Evolutionary conservation across 2,329 filamentous ascomycete species (phyloP), one percentile per base, ranked within the genome.

Genomic region (Hypoxylon sp.): DNA sequence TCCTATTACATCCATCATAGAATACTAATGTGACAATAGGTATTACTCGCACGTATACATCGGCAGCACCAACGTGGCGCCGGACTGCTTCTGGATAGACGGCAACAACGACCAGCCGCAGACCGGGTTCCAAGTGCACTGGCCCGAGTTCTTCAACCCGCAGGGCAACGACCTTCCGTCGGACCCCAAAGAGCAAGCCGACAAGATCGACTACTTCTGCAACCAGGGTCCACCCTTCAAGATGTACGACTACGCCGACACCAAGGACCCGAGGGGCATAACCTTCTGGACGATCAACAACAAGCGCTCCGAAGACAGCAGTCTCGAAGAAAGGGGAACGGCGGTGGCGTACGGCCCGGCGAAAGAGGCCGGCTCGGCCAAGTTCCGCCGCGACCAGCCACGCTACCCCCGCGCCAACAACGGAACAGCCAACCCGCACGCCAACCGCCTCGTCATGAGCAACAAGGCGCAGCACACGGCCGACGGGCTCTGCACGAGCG

Each of bases 51-150:
- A 73, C 56, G 64, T 69, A n/a, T 69, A 62, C 42, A 42, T 77
- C 17, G 65, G 60, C 20, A 46, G 51, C 3, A 71, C 61, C 25
- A 30, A 53, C 50, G 37, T 56, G 8, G 64, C 57, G 8, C 71
- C 70, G 8, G 66, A 73, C 61, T 77, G 74, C 44, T 17, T 74
- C 0, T 77, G 74, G 76, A 72, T 77, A 37, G 72, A 75, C 66
- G 60, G 30, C 13, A 69, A 77, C 51, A 64, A 70, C 48, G 69
- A 75, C 60, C 50, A 70, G 44, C 72, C 72, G n/a, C 70, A 76
- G 37, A 77, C 73, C 1, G 76, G 74, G 2, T 78, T 79, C 56
- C 77, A 79, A 48, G 56, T 78, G 4, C 76, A 78, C 71, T 79
- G 74, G 72, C 75, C 75, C 22, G 73, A 77, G 46, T 78, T 77